A percentile compares a stretch with the other conserved stretches of the same genome.
These are phyloP conservation scores for Metschnikowia similis DNA, from an alignment of 805 yeast species.

Conservation along the genomic window DNA sequence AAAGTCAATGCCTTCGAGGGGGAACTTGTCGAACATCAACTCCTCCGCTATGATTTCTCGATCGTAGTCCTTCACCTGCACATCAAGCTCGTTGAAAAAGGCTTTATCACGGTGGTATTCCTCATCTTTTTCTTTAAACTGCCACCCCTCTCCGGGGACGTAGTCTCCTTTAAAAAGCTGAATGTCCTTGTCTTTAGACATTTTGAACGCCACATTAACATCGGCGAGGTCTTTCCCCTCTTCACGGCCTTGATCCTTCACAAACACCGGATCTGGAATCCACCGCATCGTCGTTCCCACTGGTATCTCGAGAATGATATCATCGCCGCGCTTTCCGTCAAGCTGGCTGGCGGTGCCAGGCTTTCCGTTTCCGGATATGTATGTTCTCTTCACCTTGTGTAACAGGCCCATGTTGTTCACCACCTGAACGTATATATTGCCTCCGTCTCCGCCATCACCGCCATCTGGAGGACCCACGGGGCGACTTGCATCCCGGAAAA, in stretches of 20 bases:
- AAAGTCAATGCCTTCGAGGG: conserved; percentile 77
- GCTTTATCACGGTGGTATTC: conserved; percentile 62
- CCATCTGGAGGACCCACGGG: conserved; percentile 96
- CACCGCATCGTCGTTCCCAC: conserved; percentile 85
- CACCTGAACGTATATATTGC: conserved; percentile 79
- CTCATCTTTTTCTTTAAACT: conserved; percentile 73
- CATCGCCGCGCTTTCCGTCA: conserved; percentile 83
- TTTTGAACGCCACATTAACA: conserved; percentile 12
- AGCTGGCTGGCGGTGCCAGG: conserved; percentile 72
- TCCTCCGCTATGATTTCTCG: conserved; percentile 55
- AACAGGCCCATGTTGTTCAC: conserved; percentile 66
- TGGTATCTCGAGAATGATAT: conserved; percentile 79
- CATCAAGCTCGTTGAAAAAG: conserved; percentile 62
- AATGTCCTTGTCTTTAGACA: conserved; percentile 28
- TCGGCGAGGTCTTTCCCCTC: conserved; percentile 17
- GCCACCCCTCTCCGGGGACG: conserved; percentile 81
- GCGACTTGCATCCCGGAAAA: conserved; percentile 79
- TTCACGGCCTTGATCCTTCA: conserved; percentile 28
- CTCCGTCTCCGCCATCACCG: conserved; percentile 98
- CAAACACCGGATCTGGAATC: conserved; percentile 67
- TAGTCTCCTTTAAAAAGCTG: conserved; percentile 65
- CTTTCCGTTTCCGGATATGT: conserved; percentile 68
- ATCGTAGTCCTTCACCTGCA: conserved; percentile 65
- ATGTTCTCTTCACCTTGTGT: conserved; percentile 62
- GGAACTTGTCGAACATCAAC: conserved; percentile 61